Conservation (phyloP, 768 basidiomycete genomes). For the Lentinula raphanica region DNA sequence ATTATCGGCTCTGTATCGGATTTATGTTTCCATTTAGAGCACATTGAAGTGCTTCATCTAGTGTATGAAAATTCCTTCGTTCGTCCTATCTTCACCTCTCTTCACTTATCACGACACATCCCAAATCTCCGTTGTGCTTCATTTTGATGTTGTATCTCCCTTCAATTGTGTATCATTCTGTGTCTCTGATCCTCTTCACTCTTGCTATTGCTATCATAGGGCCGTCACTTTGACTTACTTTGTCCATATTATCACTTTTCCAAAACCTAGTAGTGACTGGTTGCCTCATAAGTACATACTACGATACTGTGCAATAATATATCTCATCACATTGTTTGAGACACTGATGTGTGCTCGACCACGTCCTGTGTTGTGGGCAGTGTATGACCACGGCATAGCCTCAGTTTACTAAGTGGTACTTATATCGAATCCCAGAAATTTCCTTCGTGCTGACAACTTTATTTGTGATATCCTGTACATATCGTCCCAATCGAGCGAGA, state of each 20-base stretch:
- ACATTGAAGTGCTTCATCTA: background rate
- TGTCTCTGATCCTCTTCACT: background rate
- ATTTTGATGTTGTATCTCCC: no score
- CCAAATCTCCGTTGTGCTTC: background rate
- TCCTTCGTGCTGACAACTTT: no score
- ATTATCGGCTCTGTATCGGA: background rate
- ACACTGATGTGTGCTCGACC: no score
- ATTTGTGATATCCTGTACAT: no score
- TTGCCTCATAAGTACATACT: no score
- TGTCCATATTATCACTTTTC: background rate
- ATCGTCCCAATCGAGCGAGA: no score
- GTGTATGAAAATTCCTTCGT: background rate
- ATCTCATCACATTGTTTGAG: background rate
- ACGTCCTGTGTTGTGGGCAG: no score
- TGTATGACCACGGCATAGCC: no score
- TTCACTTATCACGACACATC: background rate
- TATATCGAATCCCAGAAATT: no score
- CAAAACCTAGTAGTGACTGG: background rate
- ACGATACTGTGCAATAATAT: background rate
- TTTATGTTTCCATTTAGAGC: background rate
- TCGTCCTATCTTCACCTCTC: conserved; percentile 10
- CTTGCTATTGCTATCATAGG: background rate
- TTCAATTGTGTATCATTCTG: background rate
- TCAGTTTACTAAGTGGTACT: no score
- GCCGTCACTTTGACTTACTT: background rate